Conservation (phyloP, 78 protist species). For the Guillardia theta region DNA sequence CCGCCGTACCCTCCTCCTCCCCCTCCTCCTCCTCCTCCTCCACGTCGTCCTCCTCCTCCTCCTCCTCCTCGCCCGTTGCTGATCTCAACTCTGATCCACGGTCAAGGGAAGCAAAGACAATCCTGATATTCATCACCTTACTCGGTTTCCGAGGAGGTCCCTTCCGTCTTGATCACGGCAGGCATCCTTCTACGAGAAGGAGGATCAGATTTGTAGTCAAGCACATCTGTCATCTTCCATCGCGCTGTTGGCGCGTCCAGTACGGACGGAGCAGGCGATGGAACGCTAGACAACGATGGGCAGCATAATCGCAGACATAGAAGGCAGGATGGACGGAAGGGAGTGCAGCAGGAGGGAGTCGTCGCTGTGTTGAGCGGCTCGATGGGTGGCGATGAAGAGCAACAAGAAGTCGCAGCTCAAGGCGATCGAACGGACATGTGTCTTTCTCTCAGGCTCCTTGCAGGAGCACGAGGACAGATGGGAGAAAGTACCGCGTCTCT, state of each 20-base stretch:
- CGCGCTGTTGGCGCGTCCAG: no score
- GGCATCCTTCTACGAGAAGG: neutral
- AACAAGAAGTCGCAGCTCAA: neutral
- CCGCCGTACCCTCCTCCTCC: neutral
- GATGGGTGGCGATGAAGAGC: neutral
- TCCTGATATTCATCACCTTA: no score
- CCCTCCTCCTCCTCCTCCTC: neutral
- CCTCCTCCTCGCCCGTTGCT: neutral
- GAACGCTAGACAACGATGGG: no score
- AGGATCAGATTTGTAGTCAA: no score
- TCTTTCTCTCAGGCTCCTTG: no score
- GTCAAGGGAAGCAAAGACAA: no score
- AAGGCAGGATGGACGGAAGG: neutral
- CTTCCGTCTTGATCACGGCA: conserved; percentile 17
- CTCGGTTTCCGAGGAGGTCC: neutral
- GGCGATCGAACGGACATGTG: no score
- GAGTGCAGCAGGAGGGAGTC: no score
- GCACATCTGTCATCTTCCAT: no score
- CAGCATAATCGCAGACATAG: neutral
- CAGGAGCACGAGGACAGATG: neutral
- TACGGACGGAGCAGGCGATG: no score
- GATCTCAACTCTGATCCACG: conserved; percentile 27
- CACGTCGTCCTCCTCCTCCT: neutral
- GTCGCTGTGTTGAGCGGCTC: neutral
- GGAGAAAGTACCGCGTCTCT: conserved; percentile 29